Evolutionary conservation across 371 early-diverging fungal genomes (phyloP).

Genomic region (Chytridium lagenaria): DNA sequence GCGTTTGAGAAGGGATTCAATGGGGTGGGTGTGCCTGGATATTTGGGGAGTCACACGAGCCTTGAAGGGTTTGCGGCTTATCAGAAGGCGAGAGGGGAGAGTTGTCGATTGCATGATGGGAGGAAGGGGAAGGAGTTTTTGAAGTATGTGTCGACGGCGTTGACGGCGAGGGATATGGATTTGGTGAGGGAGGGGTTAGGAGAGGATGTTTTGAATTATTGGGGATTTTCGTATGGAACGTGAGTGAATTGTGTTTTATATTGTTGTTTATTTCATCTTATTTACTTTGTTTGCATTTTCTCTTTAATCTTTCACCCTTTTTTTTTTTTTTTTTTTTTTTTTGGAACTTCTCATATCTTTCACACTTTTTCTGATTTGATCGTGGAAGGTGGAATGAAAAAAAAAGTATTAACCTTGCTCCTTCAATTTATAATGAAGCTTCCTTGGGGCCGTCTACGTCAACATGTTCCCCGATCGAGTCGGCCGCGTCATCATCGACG

Average conservation of each 20-base stretch:
- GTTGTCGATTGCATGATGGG: conserved; percentile 20
- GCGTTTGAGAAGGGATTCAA: conserved; percentile 16
- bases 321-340: not conserved
- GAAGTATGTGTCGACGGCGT: not conserved
- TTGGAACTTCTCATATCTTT: no score
- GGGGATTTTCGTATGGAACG: conserved; percentile 49
- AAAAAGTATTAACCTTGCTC: no score
- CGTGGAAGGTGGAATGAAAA: not conserved
- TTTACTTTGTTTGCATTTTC: not conserved
- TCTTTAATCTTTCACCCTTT: no score
- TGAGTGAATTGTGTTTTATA: conserved; percentile 9
- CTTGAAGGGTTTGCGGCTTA: conserved; percentile 15
- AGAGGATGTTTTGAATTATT: conserved; percentile 41
- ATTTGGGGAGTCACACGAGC: not conserved
- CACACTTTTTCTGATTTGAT: no score
- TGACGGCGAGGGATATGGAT: conserved; percentile 50
- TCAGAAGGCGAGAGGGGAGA: conserved; percentile 22
- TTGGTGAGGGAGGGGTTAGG: conserved; percentile 41
- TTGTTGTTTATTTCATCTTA: conserved; percentile 9
- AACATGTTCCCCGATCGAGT: conserved; percentile 52
- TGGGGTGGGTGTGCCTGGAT: not conserved
- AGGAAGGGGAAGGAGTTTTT: conserved; percentile 1
- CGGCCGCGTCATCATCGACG: conserved; percentile 47
- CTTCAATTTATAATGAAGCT: no score
- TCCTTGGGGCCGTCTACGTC: conserved; percentile 44